phyloP scores from a whole-genome alignment of 1,139 yeast genomes.

The Pichia cactophila region DNA sequence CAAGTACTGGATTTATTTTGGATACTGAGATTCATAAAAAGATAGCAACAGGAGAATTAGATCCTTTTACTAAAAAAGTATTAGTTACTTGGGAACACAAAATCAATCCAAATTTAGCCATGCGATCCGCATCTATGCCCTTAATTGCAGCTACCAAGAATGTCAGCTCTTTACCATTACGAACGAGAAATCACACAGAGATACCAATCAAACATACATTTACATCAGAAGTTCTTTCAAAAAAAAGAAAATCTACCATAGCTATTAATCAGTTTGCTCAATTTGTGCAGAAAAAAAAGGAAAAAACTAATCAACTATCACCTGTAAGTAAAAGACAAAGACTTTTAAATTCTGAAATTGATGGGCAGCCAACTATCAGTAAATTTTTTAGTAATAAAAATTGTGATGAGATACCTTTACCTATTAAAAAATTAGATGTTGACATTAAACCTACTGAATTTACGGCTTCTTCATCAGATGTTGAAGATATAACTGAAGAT shows the following conservation, averaged over 20 bases:
- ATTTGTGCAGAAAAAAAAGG: conserved; percentile 5
- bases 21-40: conserved; percentile 41
- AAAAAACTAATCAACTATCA: conserved; percentile 7
- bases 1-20: conserved; percentile 56
- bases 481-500: conserved; percentile 13
- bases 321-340: conserved; percentile 23
- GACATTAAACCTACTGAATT: conserved; percentile 4
- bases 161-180: neutral
- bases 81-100: conserved; percentile 38
- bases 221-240: conserved; percentile 5
- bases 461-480: conserved; percentile 14
- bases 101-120: conserved; percentile 1
- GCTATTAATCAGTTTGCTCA: conserved; percentile 10
- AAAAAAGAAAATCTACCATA: conserved; percentile 9
- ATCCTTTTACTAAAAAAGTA: conserved; percentile 53
- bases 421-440: neutral
- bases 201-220: neutral
- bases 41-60: conserved; percentile 58
- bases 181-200: conserved; percentile 3
- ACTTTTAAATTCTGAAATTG: conserved; percentile 14
- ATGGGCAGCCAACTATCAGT: conserved; percentile 6
- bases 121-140: conserved; percentile 9
- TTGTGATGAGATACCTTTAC: neutral
- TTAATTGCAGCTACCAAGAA: neutral
- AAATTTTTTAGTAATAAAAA: conserved; percentile 14